Evolutionary conservation across 495 filamentous ascomycete genomes (phyloP).

Genomic region (Usnea hakonensis): DNA sequence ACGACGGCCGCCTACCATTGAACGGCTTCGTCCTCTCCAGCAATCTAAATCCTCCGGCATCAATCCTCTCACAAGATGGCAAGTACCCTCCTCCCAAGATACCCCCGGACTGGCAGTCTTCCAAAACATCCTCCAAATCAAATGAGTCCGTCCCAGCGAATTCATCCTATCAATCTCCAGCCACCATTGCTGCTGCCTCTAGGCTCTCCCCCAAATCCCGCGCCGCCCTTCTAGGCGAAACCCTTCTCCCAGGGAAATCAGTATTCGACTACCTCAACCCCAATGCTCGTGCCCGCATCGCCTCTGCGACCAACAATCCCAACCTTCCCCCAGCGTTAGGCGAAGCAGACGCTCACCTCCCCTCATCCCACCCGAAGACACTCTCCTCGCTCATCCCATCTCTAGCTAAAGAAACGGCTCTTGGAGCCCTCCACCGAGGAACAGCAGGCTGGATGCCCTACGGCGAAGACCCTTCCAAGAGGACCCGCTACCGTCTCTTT

Average conservation of each 20-base stretch:
- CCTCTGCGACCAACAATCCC: constrained; percentile 60
- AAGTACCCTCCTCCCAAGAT: constrained; percentile 70
- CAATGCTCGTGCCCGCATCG: constrained; percentile 69
- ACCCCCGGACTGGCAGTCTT: constrained; percentile 69
- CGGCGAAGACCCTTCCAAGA: constrained; percentile 69
- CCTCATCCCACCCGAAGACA: constrained; percentile 52
- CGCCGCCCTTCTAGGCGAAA: constrained; percentile 75
- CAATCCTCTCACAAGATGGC: constrained; percentile 45
- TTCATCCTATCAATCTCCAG: constrained; percentile 55
- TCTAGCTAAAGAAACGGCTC: constrained; percentile 64
- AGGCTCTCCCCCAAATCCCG: constrained; percentile 70
- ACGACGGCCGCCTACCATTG: constrained; percentile 79
- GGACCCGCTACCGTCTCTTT: constrained; percentile 67
- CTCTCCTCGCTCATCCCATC: constrained; percentile 61
- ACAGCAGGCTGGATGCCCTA: constrained; percentile 77
- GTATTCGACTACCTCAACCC: constrained; percentile 91
- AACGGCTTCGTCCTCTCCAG: constrained; percentile 75
- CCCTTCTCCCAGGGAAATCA: constrained; percentile 79
- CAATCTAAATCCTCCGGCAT: constrained; percentile 43
- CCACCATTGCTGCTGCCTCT: constrained; percentile 66
- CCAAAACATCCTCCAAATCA: constrained; percentile 37
- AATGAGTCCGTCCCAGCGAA: constrained; percentile 27
- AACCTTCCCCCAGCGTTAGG: constrained; percentile 71
- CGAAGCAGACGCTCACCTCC: constrained; percentile 53
- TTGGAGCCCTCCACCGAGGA: constrained; percentile 67